A percentile compares a stretch with the other conserved stretches of the same genome.
These are phyloP conservation scores for Metarhizium anisopliae DNA, from an alignment of 2,329 filamentous ascomycete species.

Conservation along the genomic window DNA sequence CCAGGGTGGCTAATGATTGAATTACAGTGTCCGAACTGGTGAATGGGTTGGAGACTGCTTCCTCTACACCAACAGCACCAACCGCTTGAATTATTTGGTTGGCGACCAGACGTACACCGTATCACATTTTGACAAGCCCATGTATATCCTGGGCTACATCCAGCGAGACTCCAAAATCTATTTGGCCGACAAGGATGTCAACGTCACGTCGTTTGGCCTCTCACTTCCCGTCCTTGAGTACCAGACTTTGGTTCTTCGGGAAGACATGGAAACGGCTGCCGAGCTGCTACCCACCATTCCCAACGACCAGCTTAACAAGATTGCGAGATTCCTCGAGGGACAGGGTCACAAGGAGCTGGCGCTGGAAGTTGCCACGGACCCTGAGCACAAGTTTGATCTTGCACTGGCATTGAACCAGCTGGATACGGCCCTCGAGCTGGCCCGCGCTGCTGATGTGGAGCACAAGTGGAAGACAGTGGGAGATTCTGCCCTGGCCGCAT, in stretches of 20 bases:
- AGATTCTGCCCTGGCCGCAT: conserved; percentile 76
- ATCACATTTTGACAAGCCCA: conserved; percentile 89
- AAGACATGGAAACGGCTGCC: conserved; percentile 83
- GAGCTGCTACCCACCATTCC: conserved; percentile 80
- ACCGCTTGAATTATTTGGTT: conserved; percentile 94
- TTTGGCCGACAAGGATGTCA: conserved; percentile 90
- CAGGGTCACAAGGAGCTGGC: conserved; percentile 96
- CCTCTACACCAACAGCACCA: conserved; percentile 95
- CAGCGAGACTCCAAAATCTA: conserved; percentile 93
- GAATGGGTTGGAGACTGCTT: conserved; percentile 99
- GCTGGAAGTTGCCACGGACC: conserved; percentile 85
- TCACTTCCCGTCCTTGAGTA: conserved; percentile 93
- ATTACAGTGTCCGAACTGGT: conserved; percentile 72
- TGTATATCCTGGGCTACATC: conserved; percentile 94
- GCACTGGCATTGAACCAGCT: conserved; percentile 76
- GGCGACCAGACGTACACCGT: conserved; percentile 97
- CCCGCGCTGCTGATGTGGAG: conserved; percentile 74
- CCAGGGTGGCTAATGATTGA: neutral
- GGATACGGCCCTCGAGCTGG: conserved; percentile 76
- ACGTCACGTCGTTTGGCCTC: conserved; percentile 79
- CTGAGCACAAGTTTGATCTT: conserved; percentile 94
- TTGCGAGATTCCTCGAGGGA: conserved; percentile 92
- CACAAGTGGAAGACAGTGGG: conserved; percentile 99
- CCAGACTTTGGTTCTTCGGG: conserved; percentile 88
- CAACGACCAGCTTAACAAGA: conserved; percentile 93